These are phyloP conservation scores for Zygotorulaspora chibaensis DNA, from an alignment of 805 yeast species.

Conservation along the genomic window DNA sequence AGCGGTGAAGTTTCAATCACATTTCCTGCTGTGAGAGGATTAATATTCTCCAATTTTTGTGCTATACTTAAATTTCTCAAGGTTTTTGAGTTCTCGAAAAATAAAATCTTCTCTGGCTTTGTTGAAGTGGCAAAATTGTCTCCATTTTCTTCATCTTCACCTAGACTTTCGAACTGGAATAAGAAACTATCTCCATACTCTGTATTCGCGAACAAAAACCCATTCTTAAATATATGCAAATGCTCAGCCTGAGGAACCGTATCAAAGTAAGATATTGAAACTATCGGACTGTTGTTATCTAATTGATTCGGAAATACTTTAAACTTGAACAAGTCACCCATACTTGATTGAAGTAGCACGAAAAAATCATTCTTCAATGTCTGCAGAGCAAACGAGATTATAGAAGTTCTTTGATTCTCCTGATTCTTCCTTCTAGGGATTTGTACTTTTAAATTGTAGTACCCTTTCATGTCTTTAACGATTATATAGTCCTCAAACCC, in stretches of 20 bases:
- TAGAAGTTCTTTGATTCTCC: constrained; percentile 24
- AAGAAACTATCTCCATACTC: constrained; percentile 59
- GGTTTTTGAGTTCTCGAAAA: constrained; percentile 32
- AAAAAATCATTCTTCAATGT: constrained; percentile 59
- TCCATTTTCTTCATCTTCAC: constrained; percentile 47
- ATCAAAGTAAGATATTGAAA: constrained; percentile 69
- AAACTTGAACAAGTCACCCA: constrained; percentile 75
- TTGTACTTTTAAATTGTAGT: constrained; percentile 40
- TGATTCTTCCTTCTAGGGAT: constrained; percentile 49
- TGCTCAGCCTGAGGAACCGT: constrained; percentile 57
- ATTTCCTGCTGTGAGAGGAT: constrained; percentile 49
- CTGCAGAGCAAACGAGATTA: constrained; percentile 62
- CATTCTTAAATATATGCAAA: constrained; percentile 64
- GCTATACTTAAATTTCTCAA: constrained; percentile 58
- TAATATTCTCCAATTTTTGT: constrained; percentile 41
- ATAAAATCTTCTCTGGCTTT: constrained; percentile 31
- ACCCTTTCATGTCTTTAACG: constrained; percentile 44
- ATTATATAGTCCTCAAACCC: constrained; percentile 54
- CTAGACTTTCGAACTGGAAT: constrained; percentile 78
- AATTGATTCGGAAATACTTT: constrained; percentile 44
- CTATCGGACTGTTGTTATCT: constrained; percentile 34
- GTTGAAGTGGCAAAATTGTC: constrained; percentile 28
- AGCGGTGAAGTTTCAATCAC: constrained; percentile 31
- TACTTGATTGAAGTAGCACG: constrained; percentile 60
- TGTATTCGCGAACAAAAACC: constrained; percentile 66